Percentiles rank a stretch among this genome's conserved stretches.
These are phyloP conservation scores for Monoraphidium neglectum DNA, from an alignment of 139 green algal species.

Conservation along the genomic window DNA sequence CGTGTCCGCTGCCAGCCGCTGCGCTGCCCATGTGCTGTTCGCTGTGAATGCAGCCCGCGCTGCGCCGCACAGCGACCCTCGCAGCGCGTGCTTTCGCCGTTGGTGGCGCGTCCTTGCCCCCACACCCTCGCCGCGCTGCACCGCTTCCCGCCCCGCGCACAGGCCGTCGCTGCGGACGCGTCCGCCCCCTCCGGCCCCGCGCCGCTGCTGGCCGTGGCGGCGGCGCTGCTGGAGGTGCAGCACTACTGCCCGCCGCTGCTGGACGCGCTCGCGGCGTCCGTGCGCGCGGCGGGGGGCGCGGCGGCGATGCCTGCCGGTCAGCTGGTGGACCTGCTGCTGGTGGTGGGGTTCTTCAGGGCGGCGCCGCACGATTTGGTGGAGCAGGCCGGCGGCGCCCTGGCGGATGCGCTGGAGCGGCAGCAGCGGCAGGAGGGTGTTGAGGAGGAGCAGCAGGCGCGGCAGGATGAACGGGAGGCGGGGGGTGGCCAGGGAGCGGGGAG, in stretches of 20 bases:
- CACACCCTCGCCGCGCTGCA: too few relatives aligned
- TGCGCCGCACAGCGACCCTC: too few relatives aligned
- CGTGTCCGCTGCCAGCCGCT: neutral
- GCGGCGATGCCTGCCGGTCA: neutral
- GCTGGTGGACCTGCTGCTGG: slow-evolving; percentile 15
- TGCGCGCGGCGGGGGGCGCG: neutral
- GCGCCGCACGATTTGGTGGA: neutral
- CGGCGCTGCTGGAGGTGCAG: slow-evolving; percentile 23
- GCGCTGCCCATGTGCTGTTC: neutral
- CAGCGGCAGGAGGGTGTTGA: too few relatives aligned
- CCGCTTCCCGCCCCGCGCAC: neutral
- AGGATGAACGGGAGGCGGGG: too few relatives aligned
- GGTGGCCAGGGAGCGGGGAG: too few relatives aligned
- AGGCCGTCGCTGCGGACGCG: slow-evolving; percentile 4
- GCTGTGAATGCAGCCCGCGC: slow-evolving; percentile 4
- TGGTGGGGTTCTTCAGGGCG: slow-evolving; percentile 18
- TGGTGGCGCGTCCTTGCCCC: too few relatives aligned
- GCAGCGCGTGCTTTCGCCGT: too few relatives aligned
- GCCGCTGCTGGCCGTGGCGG: slow-evolving; percentile 2
- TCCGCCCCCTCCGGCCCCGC: neutral
- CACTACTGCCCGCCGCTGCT: slow-evolving; percentile 19
- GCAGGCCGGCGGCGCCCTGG: neutral
- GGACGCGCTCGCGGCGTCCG: neutral
- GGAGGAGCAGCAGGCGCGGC: too few relatives aligned
- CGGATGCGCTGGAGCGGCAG: too few relatives aligned